These are phyloP conservation scores for Quercus bicolor DNA, from an alignment of 306 rosid species.

Conservation along the genomic window DNA sequence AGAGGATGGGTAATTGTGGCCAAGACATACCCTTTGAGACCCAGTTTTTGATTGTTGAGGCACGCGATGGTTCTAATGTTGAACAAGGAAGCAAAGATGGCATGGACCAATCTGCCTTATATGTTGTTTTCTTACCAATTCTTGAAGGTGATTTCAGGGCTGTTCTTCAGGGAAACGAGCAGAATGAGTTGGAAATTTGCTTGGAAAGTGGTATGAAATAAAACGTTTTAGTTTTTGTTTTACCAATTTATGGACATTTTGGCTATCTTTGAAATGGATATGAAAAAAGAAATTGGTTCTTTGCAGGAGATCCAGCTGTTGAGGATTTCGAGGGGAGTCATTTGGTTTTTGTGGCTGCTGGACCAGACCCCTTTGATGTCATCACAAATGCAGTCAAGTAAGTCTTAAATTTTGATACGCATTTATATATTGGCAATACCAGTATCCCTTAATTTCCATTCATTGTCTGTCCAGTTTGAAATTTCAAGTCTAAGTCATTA, in stretches of 20 bases:
- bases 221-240: neutral
- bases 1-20: constrained; percentile 79
- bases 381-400: constrained; percentile 77
- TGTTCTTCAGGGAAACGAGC: constrained; percentile 86
- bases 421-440: neutral
- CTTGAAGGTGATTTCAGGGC: constrained; percentile 97
- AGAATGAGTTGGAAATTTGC: constrained; percentile 79
- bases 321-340: constrained; percentile 75
- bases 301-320: constrained; percentile 79
- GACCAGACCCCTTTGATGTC: constrained; percentile 85
- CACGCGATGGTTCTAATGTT: constrained; percentile 34
- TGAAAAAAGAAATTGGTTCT: constrained; percentile 10
- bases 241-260: neutral
- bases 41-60: constrained; percentile 78
- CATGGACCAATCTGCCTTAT: constrained; percentile 41
- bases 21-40: constrained; percentile 80
- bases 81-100: constrained; percentile 33
- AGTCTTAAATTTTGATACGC: constrained; percentile 20
- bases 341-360: constrained; percentile 69
- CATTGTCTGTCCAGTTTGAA: neutral
- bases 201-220: constrained; percentile 73
- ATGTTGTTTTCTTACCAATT: constrained; percentile 74
- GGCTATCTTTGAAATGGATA: neutral
- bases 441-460: neutral
- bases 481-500: neutral